Base-by-base conservation (phyloP, 163 green algal species). In the Chlamydomonas reinhardtii region DNA sequence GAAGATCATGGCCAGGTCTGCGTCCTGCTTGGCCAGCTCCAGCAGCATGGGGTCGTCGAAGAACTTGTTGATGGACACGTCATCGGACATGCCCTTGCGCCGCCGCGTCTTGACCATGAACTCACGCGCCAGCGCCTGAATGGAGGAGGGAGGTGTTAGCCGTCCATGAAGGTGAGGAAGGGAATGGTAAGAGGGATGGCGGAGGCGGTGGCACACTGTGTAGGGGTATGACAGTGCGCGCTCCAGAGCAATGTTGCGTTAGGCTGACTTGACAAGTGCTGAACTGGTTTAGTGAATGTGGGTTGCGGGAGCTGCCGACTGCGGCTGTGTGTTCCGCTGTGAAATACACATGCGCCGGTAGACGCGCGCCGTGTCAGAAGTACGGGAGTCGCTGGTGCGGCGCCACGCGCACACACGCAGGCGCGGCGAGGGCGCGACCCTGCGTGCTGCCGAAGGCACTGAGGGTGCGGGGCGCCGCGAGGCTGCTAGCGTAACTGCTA, bases 101-200 rank as follows among this genome's bases (percentile, higher is more conserved):
- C 96, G 93, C 61, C 98, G 91, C 29, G 97, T 99, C 93, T 99
- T 99, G 14, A 99, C 96, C 96, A 98, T 98, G 90, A 99, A 98
- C 90, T 99, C 97, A 25, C 97, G 91, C 86, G 86, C 86, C 31
- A 97, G 54, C 94, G 92, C 93, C 81, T 87, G 81, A 6, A 25
- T 29, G 31, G 15, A 31, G 31, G 64, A 35, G 25, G 64, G 2
- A 70, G 64, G n/a, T n/a, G n/a, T n/a, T n/a, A n/a, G n/a, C n/a
- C n/a, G n/a, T n/a, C n/a, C n/a, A n/a, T n/a, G n/a, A n/a, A n/a
- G 27, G 24, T 15, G 29, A 16, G 43, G 43, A 54, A 54, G 43
- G 11, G 43, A 11, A 16, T 54, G 11, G 43, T 54, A 16, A 11
- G 43, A 54, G 11, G 43, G 43, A 11, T 16, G 43, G 43, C 11